Percentiles rank a stretch among this genome's conserved stretches.
Conservation (phyloP, 106 monocot species). For the Dendrobium chrysotoxum region DNA sequence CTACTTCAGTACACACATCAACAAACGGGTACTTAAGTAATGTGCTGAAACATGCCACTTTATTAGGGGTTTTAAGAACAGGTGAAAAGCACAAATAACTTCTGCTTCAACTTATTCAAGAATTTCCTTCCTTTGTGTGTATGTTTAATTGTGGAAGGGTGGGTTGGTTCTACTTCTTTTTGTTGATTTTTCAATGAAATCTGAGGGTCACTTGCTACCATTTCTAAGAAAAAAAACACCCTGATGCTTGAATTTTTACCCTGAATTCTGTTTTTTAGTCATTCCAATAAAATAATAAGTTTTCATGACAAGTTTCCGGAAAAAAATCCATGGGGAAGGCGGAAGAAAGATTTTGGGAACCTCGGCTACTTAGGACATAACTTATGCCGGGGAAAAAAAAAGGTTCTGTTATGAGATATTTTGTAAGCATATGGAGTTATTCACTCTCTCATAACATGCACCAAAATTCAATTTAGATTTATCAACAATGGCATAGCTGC, state of each 20-base stretch:
- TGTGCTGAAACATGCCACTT: background rate
- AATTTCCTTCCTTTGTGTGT: too few relatives aligned
- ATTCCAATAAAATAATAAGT: background rate
- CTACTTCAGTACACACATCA: background rate
- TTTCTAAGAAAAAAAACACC: background rate
- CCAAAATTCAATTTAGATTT: background rate
- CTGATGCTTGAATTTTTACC: background rate
- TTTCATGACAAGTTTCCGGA: background rate
- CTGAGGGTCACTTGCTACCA: background rate
- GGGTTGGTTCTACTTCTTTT: background rate
- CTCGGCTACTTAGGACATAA: background rate
- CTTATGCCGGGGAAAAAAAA: background rate
- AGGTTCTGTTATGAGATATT: background rate
- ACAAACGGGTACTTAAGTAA: background rate
- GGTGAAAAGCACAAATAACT: background rate
- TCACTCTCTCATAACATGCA: background rate
- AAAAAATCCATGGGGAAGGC: background rate
- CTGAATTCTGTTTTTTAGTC: background rate
- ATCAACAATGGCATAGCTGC: background rate
- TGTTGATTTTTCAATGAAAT: background rate
- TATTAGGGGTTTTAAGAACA: background rate
- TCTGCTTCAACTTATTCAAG: background rate
- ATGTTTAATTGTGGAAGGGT: too few relatives aligned
- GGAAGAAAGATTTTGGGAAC: background rate
- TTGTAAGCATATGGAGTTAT: background rate